phyloP scores from a whole-genome alignment of 202 grass and related monocot genomes.

The Schoenoplectus triqueter region DNA sequence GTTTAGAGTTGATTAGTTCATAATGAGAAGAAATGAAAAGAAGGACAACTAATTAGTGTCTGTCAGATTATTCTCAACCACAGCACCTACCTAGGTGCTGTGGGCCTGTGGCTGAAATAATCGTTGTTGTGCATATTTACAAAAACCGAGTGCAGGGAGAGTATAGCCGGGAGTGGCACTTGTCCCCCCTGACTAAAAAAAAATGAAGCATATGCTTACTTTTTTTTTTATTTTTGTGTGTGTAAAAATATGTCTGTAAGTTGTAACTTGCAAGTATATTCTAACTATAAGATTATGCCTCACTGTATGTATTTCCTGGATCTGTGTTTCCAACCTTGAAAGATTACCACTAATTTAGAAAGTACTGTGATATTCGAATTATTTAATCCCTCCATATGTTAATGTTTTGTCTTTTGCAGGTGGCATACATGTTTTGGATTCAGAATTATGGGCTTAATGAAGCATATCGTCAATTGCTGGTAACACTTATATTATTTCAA shows the following conservation, averaged over 20 bases:
- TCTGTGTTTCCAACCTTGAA: background rate
- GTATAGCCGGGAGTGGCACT: background rate
- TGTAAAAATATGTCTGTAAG: background rate
- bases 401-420: slow-evolving; percentile 51
- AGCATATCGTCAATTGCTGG: slow-evolving; percentile 76
- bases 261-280: background rate
- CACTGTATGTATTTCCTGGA: background rate
- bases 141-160: background rate
- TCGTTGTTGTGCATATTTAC: background rate
- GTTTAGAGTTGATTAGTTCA: background rate
- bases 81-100: background rate
- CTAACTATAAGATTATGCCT: background rate
- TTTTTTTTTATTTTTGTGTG: background rate
- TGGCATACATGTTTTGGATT: slow-evolving; percentile 97
- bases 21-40: slow-evolving; percentile 10
- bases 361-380: background rate
- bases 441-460: slow-evolving; percentile 82
- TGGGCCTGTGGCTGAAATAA: too few relatives aligned
- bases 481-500: slow-evolving; percentile 44
- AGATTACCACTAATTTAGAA: background rate
- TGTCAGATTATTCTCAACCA: background rate
- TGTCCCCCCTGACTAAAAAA: background rate
- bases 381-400: background rate
- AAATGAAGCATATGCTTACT: background rate
- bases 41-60: background rate